phyloP scores from a whole-genome alignment of 371 early-diverging fungal genomes.

The Saksenaea oblongispora region DNA sequence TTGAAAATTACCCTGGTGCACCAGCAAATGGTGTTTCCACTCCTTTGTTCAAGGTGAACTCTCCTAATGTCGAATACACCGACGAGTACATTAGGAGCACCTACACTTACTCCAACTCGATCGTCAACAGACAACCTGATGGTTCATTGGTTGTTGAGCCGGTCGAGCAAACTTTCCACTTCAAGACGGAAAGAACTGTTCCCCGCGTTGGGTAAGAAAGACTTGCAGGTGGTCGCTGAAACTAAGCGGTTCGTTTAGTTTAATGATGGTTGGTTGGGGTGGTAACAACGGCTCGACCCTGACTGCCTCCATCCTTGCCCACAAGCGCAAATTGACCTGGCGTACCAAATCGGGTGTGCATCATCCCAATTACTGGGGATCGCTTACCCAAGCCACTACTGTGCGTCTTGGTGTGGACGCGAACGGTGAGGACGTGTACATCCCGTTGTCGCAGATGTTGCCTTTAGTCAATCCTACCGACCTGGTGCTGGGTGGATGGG shows the following conservation, averaged over 20 bases:
- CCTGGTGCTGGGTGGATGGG: slow-evolving; percentile 96
- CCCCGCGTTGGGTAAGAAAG: slow-evolving; percentile 78
- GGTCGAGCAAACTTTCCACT: slow-evolving; percentile 83
- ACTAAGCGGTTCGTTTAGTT: slow-evolving; percentile 44
- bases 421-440: slow-evolving; percentile 81
- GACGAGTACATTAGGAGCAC: slow-evolving; percentile 79
- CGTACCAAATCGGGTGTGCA: slow-evolving; percentile 91
- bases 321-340: slow-evolving; percentile 86
- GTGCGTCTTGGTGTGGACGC: slow-evolving; percentile 87
- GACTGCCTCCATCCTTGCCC: slow-evolving; percentile 94
- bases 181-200: slow-evolving; percentile 83
- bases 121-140: slow-evolving; percentile 68
- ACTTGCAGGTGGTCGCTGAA: neutral
- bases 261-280: slow-evolving; percentile 98
- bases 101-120: slow-evolving; percentile 88
- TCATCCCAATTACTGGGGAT: slow-evolving; percentile 94
- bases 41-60: slow-evolving; percentile 79
- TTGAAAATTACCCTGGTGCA: slow-evolving; percentile 27
- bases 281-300: slow-evolving; percentile 98
- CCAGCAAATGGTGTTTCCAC: slow-evolving; percentile 35
- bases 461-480: slow-evolving; percentile 97
- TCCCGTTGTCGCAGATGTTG: slow-evolving; percentile 88
- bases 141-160: slow-evolving; percentile 80
- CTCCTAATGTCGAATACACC: slow-evolving; percentile 87
- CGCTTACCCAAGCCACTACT: slow-evolving; percentile 93